Base-by-base conservation (phyloP, 352 stramenopile genomes). In the Phytopythium vexans region DNA sequence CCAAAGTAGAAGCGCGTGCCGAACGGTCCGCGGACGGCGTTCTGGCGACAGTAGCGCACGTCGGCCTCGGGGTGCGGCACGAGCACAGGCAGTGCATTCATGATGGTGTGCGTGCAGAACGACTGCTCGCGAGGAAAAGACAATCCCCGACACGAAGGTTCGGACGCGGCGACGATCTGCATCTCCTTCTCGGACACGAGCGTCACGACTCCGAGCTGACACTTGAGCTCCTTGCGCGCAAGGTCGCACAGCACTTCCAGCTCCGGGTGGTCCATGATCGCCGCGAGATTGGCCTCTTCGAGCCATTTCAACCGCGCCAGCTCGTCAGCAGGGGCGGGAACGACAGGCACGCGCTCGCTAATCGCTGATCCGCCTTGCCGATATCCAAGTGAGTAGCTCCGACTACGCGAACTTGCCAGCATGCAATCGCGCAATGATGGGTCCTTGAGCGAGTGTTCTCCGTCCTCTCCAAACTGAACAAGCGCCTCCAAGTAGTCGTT, bases 1-100 rank as follows among this genome's bases (percentile, higher is more conserved):
- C 71, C 76, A 41, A 70, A 81, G 66, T 85, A 87, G 58, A 83
- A 87, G 15, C 65, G 66, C 39, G 66, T 47, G 16, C 60, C 62
- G 2, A 82, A 63, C 47, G 75, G 52, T 12, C 71, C 53, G 11
- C 64, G 49, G 21, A 60, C 41, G 8, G 79, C 61, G 9, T 58
- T 48, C n/a, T 66, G 54, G 41, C 62, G 56, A 36, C 52, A 66
- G 21, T 83, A 83, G 34, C 74, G 74, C 38, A 83, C 62, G 52
- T 85, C 72, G 1, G 72, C 62, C 32, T 72, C 72, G 5, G 71
- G 54, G 36, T 86, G 70, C 3, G 70, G 62, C 14, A 81, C 58
- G 10, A 86, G 61, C 39, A 86, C 56, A 1, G 72, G 75, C 52
- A 74, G 70, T 34, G 62, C 31, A 2, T 63, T 66, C 70, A 86